phyloP scores from a whole-genome alignment of 805 yeast species.

The Lachancea dasiensis region DNA sequence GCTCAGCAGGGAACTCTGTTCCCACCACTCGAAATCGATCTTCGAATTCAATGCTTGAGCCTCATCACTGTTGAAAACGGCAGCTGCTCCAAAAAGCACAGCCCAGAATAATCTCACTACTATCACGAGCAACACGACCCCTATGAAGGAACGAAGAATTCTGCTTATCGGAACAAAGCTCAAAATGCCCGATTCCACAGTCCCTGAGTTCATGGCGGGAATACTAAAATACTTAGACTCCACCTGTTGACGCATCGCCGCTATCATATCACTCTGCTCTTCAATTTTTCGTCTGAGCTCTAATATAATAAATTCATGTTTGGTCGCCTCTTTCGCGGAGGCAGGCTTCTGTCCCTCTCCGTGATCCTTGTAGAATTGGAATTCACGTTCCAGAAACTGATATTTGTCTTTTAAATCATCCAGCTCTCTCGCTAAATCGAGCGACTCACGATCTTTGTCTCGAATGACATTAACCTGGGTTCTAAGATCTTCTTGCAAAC shows the following conservation, averaged over 20 bases:
- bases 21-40: slow-evolving; percentile 22
- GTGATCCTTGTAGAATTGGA: slow-evolving; percentile 25
- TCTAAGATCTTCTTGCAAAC: slow-evolving; percentile 15
- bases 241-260: slow-evolving; percentile 6
- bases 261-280: slow-evolving; percentile 26
- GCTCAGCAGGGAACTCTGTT: slow-evolving; percentile 14
- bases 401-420: slow-evolving; percentile 24
- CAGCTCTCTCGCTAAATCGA: slow-evolving; percentile 15
- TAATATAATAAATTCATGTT: slow-evolving; percentile 26
- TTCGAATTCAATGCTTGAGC: not conserved
- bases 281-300: slow-evolving; percentile 27
- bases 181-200: not conserved
- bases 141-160: not conserved
- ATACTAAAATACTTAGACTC: not conserved
- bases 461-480: slow-evolving; percentile 18
- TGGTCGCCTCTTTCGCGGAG: slow-evolving; percentile 11
- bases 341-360: slow-evolving; percentile 12
- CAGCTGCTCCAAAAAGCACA: not conserved
- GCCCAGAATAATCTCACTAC: not conserved
- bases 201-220: not conserved
- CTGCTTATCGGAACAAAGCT: not conserved
- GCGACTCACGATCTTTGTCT: slow-evolving; percentile 19
- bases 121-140: not conserved
- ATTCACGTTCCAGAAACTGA: slow-evolving; percentile 23
- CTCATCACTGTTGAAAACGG: not conserved